Evolutionary conservation across 768 basidiomycete species (phyloP).

Genomic region (Rhizopogon salebrosus): DNA sequence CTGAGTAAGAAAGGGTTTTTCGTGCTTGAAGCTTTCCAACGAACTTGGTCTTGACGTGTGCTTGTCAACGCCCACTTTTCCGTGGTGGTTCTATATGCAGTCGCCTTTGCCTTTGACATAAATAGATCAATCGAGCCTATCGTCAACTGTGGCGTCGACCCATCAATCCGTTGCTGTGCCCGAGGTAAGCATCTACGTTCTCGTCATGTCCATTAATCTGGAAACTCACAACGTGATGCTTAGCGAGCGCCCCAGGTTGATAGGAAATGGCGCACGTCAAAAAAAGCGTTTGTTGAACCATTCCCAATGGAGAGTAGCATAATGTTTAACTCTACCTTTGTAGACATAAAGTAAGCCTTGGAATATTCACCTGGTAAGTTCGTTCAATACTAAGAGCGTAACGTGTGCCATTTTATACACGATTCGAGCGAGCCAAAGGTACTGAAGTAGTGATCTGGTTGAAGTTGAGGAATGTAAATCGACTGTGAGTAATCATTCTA

Average conservation of each 20-base stretch:
- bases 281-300: background rate
- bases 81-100: background rate
- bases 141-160: background rate
- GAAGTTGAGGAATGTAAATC: too few relatives aligned
- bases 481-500: too few relatives aligned
- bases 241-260: background rate
- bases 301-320: background rate
- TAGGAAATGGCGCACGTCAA: background rate
- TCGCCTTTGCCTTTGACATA: background rate
- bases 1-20: background rate
- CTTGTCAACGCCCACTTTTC: background rate
- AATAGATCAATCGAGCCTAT: background rate
- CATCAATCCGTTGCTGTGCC: background rate
- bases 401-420: background rate
- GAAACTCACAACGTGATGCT: background rate
- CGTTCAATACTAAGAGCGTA: background rate
- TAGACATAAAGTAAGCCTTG: too few relatives aligned
- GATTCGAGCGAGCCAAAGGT: background rate
- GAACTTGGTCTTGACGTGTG: background rate
- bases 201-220: background rate
- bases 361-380: background rate
- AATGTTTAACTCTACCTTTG: background rate
- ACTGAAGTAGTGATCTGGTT: too few relatives aligned
- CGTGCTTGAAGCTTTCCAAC: background rate
- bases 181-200: background rate